Percentiles rank a stretch among this genome's conserved stretches.
phyloP scores from a whole-genome alignment of 768 basidiomycete species.

The Kwoniella heveanensis region DNA sequence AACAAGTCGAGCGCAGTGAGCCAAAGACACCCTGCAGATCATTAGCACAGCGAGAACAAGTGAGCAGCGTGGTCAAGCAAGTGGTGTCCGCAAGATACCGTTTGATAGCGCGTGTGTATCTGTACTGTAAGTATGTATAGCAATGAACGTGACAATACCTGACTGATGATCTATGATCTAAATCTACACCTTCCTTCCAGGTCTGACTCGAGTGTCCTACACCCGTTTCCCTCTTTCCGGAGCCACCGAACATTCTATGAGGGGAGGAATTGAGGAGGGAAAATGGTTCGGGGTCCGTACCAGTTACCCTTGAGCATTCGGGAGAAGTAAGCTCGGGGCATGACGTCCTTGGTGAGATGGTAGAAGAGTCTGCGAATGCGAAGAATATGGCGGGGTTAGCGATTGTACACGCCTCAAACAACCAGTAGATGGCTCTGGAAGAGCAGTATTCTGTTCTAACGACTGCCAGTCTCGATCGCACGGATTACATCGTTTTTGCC shows the following conservation, averaged over 20 bases:
- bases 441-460: not conserved
- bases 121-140: not conserved
- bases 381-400: too few relatives aligned
- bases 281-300: slow-evolving; percentile 52
- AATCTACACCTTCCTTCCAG: not conserved
- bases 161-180: not conserved
- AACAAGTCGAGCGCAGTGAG: too few relatives aligned
- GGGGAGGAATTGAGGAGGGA: slow-evolving; percentile 47
- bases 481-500: too few relatives aligned
- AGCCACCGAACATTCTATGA: slow-evolving; percentile 11
- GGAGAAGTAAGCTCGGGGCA: slow-evolving; percentile 52
- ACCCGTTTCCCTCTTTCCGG: not conserved
- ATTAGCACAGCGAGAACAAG: too few relatives aligned
- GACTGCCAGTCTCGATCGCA: too few relatives aligned
- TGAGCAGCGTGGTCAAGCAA: too few relatives aligned
- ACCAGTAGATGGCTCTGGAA: too few relatives aligned
- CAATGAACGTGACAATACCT: not conserved
- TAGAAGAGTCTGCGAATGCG: slow-evolving; percentile 67
- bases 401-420: too few relatives aligned
- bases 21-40: too few relatives aligned
- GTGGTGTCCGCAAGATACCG: too few relatives aligned
- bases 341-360: slow-evolving; percentile 73
- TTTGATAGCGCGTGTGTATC: too few relatives aligned
- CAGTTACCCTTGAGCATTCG: slow-evolving; percentile 53
- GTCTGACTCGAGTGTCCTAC: too few relatives aligned